phyloP scores from a whole-genome alignment of 768 basidiomycete species.

The Hericium coralloides region DNA sequence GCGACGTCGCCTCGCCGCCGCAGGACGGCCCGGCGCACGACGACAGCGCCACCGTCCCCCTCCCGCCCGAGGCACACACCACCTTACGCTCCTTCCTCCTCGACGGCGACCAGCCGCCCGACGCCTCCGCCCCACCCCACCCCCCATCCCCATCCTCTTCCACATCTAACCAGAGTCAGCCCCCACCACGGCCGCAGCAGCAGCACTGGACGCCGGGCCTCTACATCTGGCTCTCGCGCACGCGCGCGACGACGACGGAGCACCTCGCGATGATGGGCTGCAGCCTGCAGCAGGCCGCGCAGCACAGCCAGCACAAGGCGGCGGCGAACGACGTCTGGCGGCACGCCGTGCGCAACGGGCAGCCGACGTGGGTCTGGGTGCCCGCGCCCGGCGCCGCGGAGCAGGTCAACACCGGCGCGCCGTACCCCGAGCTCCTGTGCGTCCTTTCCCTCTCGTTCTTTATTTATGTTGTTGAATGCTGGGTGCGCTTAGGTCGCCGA shows the following conservation, averaged over 20 bases:
- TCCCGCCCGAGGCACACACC: slow-evolving; percentile 10
- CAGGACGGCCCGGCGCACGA: slow-evolving; percentile 1
- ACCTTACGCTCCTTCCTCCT: slow-evolving; percentile 19
- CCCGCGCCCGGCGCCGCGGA: not conserved
- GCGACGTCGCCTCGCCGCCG: slow-evolving; percentile 6
- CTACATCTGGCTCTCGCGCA: slow-evolving; percentile 63
- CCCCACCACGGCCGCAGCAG: slow-evolving; percentile 23
- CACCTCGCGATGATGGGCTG: slow-evolving; percentile 54
- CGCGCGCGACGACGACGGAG: slow-evolving; percentile 42
- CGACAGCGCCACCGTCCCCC: slow-evolving; percentile 5
- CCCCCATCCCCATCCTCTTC: too few relatives aligned
- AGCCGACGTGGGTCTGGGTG: not conserved
- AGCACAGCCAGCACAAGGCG: slow-evolving; percentile 45
- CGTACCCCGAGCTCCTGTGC: not conserved
- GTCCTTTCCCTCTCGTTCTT: not conserved
- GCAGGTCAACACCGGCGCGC: not conserved
- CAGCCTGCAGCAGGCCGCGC: slow-evolving; percentile 36
- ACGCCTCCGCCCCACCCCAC: too few relatives aligned
- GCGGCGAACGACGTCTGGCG: slow-evolving; percentile 22
- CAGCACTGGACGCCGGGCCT: slow-evolving; percentile 68
- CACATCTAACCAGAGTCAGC: not conserved
- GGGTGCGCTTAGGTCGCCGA: not conserved
- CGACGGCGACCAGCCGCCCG: slow-evolving; percentile 6
- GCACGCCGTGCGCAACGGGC: not conserved
- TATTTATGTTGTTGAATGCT: not conserved